Percentiles rank a stretch among this genome's conserved stretches.
phyloP scores from a whole-genome alignment of 768 basidiomycete genomes.

The Filobasidium wieringae region DNA sequence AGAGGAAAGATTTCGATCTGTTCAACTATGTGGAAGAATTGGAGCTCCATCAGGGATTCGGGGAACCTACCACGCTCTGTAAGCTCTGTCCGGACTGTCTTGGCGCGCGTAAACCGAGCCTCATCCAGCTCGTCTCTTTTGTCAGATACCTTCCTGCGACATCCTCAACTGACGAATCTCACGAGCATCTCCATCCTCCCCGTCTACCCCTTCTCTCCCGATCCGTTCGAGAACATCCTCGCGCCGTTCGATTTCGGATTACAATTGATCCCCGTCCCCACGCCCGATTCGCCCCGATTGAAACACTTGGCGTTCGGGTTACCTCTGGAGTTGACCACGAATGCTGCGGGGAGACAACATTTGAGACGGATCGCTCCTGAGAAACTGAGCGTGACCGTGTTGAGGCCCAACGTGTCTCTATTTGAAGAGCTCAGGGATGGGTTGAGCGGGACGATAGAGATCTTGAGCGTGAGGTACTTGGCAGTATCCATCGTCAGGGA shows the following conservation, averaged over 20 bases:
- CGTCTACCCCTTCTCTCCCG: slow-evolving; percentile 15
- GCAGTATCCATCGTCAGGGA: neutral
- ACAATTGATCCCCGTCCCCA: slow-evolving; percentile 16
- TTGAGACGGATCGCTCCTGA: slow-evolving; percentile 5
- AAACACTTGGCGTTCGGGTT: slow-evolving; percentile 14
- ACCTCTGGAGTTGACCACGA: slow-evolving; percentile 14
- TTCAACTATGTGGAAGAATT: neutral
- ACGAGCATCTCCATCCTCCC: slow-evolving; percentile 16
- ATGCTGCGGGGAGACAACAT: slow-evolving; percentile 12
- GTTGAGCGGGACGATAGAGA: slow-evolving; percentile 7
- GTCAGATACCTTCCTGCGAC: slow-evolving; percentile 18
- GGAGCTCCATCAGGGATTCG: slow-evolving; percentile 15
- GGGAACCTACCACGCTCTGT: slow-evolving; percentile 14
- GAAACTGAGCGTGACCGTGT: slow-evolving; percentile 12
- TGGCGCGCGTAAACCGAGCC: neutral
- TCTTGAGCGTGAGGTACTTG: slow-evolving; percentile 13
- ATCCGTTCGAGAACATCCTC: slow-evolving; percentile 13
- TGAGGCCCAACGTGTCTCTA: neutral
- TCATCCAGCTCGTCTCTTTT: neutral
- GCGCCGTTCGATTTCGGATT: slow-evolving; percentile 19
- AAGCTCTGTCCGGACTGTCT: neutral
- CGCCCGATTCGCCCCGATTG: neutral
- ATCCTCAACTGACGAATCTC: slow-evolving; percentile 14
- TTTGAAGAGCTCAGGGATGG: slow-evolving; percentile 3
- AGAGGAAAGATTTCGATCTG: neutral